Conservation (phyloP, 192 early-diverging fungal genomes). For the Umbelopsis vinacea region DNA sequence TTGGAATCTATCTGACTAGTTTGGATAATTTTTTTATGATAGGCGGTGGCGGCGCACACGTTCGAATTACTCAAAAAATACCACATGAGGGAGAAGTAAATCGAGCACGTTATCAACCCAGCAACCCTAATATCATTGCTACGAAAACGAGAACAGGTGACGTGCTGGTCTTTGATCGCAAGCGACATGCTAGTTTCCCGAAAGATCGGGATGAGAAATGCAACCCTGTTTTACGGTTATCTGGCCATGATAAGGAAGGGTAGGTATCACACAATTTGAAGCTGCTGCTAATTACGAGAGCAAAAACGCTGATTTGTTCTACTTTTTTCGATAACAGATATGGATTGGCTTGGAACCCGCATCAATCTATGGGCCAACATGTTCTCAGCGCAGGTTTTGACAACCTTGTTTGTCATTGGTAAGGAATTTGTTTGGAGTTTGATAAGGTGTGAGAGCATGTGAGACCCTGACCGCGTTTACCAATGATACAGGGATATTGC, state of each 20-base stretch:
- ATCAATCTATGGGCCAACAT: constrained; percentile 63
- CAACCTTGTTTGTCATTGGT: constrained; percentile 89
- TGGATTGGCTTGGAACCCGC: constrained; percentile 91
- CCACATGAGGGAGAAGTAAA: constrained; percentile 97
- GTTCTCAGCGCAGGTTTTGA: constrained; percentile 93
- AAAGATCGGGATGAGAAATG: constrained; percentile 65
- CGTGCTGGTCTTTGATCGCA: constrained; percentile 94
- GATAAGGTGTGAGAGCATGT: too few relatives aligned
- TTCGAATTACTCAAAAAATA: constrained; percentile 90
- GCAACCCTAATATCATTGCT: constrained; percentile 93
- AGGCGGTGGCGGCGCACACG: constrained; percentile 67
- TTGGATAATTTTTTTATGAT: constrained; percentile 64
- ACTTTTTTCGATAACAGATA: constrained; percentile 57
- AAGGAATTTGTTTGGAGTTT: background rate
- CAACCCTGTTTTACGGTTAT: constrained; percentile 81
- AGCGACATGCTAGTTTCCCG: constrained; percentile 77
- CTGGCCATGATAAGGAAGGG: constrained; percentile 93
- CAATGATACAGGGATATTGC: constrained; percentile 73
- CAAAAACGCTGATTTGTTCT: background rate
- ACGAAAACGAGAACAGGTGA: constrained; percentile 90
- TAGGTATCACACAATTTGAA: constrained; percentile 38
- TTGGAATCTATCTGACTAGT: background rate
- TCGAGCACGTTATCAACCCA: constrained; percentile 95
- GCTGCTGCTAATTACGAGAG: background rate
- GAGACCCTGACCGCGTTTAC: background rate